Percentiles rank a stretch among this genome's conserved stretches.
phyloP scores from a whole-genome alignment of 2,329 filamentous ascomycete genomes.

The Lojkania enalia region DNA sequence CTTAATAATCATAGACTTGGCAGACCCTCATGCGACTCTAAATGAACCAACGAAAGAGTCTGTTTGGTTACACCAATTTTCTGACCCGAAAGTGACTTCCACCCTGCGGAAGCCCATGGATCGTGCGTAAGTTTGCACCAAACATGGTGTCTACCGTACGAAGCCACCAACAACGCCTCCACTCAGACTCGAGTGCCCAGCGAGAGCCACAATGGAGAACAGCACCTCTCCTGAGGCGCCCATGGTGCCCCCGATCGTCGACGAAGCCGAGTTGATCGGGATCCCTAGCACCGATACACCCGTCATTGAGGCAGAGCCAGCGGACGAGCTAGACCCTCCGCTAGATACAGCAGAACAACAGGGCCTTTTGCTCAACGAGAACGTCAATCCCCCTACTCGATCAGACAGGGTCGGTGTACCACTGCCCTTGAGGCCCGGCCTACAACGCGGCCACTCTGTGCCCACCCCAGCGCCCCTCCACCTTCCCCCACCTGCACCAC shows the following conservation, averaged over 20 bases:
- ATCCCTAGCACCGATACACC: slow-evolving; percentile 33
- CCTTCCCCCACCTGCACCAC: slow-evolving; percentile 49
- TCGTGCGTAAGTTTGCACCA: slow-evolving; percentile 21
- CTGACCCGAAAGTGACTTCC: no score
- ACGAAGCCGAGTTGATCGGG: slow-evolving; percentile 43
- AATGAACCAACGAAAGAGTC: no score
- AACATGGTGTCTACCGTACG: slow-evolving; percentile 30
- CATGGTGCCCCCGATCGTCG: slow-evolving; percentile 40
- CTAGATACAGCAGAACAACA: slow-evolving; percentile 43
- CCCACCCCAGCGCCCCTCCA: slow-evolving; percentile 47
- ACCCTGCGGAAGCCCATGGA: slow-evolving; percentile 18
- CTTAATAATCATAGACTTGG: no score
- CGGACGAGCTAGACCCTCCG: slow-evolving; percentile 38
- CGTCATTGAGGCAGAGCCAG: slow-evolving; percentile 36
- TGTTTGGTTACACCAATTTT: no score
- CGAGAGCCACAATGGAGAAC: slow-evolving; percentile 31
- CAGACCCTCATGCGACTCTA: no score
- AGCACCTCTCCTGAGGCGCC: slow-evolving; percentile 29
- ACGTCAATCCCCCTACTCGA: slow-evolving; percentile 11
- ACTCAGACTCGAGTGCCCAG: slow-evolving; percentile 14
- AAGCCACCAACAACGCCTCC: slow-evolving; percentile 16
- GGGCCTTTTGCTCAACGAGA: slow-evolving; percentile 32
- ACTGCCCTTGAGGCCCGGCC: slow-evolving; percentile 40
- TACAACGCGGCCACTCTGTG: slow-evolving; percentile 47
- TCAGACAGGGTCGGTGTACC: slow-evolving; percentile 27